phyloP scores from a whole-genome alignment of 2,329 filamentous ascomycete species.

The Trichothecium roseum region DNA sequence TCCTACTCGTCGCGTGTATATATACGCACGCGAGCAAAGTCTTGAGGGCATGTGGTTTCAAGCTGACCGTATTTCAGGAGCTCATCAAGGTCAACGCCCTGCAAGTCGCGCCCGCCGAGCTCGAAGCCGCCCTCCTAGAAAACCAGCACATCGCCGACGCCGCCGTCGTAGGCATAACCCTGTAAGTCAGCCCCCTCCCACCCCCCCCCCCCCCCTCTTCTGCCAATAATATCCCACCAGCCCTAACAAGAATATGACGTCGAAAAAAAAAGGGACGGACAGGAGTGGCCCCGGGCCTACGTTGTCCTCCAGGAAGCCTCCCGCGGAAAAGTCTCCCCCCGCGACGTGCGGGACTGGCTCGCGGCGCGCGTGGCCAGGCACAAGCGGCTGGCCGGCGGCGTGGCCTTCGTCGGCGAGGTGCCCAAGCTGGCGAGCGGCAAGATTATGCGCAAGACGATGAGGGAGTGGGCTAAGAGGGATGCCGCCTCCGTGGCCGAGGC shows the following conservation, averaged over 20 bases:
- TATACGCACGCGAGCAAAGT: too few species aligned
- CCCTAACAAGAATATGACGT: too few species aligned
- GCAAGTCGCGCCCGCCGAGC: slow-evolving; percentile 50
- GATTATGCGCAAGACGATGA: slow-evolving; percentile 44
- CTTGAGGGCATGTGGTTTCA: too few species aligned
- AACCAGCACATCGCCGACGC: slow-evolving; percentile 42
- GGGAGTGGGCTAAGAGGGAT: slow-evolving; percentile 47
- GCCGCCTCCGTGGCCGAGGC: too few species aligned
- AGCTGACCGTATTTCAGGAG: slow-evolving; percentile 26
- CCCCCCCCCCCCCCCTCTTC: neutral
- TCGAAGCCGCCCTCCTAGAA: slow-evolving; percentile 40
- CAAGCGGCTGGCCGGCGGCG: slow-evolving; percentile 39
- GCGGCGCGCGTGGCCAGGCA: slow-evolving; percentile 37
- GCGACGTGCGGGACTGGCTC: slow-evolving; percentile 41
- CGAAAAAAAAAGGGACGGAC: slow-evolving; percentile 30
- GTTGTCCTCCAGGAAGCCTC: slow-evolving; percentile 36
- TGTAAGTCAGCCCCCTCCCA: slow-evolving; percentile 18
- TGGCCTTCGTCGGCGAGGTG: slow-evolving; percentile 44
- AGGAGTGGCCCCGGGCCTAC: slow-evolving; percentile 44
- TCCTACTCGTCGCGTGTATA: too few species aligned
- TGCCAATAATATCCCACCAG: neutral
- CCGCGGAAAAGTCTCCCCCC: slow-evolving; percentile 31
- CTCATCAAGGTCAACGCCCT: slow-evolving; percentile 49
- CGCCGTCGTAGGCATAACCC: slow-evolving; percentile 41
- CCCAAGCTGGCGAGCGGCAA: slow-evolving; percentile 48